A percentile compares a stretch with the other conserved stretches of the same genome.
phyloP scores from a whole-genome alignment of 176 grass and related monocot species.

The Bonia amplexicaulis region DNA sequence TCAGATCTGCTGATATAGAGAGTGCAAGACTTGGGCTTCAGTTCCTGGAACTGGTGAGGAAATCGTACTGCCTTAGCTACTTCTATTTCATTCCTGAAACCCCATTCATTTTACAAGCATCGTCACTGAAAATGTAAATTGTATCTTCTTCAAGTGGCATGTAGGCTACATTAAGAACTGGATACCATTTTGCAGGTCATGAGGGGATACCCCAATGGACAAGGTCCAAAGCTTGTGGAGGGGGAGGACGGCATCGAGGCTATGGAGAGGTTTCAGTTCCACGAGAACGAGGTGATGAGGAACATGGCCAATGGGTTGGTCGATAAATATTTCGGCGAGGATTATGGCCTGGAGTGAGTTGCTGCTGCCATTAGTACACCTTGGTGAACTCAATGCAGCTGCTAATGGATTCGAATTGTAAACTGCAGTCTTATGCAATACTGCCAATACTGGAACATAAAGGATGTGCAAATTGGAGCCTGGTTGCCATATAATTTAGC shows the following conservation, averaged over 20 bases:
- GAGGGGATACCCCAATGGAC: slow-evolving; percentile 75
- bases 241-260: slow-evolving; percentile 78
- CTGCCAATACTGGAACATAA: not conserved
- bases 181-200: slow-evolving; percentile 57
- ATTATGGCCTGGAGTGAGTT: slow-evolving; percentile 70
- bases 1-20: slow-evolving; percentile 86
- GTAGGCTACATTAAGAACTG: not conserved
- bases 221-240: slow-evolving; percentile 81
- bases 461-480: not conserved
- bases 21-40: slow-evolving; percentile 82
- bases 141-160: not conserved
- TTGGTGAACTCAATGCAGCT: not conserved
- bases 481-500: slow-evolving; percentile 13
- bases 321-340: slow-evolving; percentile 85
- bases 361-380: not conserved
- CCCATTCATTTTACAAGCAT: not conserved
- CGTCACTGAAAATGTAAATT: not conserved
- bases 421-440: not conserved
- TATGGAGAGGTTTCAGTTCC: slow-evolving; percentile 98
- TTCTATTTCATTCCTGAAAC: not conserved
- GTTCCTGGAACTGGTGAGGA: slow-evolving; percentile 82
- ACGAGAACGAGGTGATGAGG: slow-evolving; percentile 88
- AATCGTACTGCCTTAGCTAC: not conserved
- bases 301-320: slow-evolving; percentile 88
- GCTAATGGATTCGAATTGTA: not conserved